Conservation (phyloP, 2,329 filamentous ascomycete genomes). For the Neonectria sp. region DNA sequence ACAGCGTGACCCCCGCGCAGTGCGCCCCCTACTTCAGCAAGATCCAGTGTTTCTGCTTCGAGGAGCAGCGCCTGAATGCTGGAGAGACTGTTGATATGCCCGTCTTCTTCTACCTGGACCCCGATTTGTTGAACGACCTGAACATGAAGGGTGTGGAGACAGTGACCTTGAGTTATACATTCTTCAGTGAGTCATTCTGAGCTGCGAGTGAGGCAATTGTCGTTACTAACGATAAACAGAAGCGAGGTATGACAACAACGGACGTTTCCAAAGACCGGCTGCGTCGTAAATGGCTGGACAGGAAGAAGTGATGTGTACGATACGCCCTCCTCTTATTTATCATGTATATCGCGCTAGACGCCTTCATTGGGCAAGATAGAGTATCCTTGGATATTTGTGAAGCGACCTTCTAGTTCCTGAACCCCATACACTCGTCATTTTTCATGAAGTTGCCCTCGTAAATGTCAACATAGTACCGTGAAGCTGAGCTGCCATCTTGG, state of each 20-base stretch:
- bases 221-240: conserved; percentile 57
- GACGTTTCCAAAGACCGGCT: conserved; percentile 58
- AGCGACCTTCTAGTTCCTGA: neutral
- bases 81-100: conserved; percentile 99
- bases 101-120: conserved; percentile 99
- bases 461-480: neutral
- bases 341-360: conserved; percentile 31
- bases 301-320: conserved; percentile 35
- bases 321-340: conserved; percentile 40
- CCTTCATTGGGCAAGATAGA: conserved; percentile 23
- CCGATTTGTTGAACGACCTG: conserved; percentile 91
- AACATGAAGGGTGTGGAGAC: conserved; percentile 96
- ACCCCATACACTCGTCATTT: neutral
- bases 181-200: conserved; percentile 84
- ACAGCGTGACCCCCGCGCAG: conserved; percentile 96
- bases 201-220: neutral
- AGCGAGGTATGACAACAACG: conserved; percentile 64
- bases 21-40: conserved; percentile 99
- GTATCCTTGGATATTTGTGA: conserved; percentile 7
- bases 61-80: conserved; percentile 93
- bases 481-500: neutral
- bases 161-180: conserved; percentile 96
- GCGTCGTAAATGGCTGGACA: conserved; percentile 42
- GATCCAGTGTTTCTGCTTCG: conserved; percentile 99
- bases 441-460: neutral